Conservation (phyloP, 176 grass and related monocot genomes). For the Aegilops bicornis region DNA sequence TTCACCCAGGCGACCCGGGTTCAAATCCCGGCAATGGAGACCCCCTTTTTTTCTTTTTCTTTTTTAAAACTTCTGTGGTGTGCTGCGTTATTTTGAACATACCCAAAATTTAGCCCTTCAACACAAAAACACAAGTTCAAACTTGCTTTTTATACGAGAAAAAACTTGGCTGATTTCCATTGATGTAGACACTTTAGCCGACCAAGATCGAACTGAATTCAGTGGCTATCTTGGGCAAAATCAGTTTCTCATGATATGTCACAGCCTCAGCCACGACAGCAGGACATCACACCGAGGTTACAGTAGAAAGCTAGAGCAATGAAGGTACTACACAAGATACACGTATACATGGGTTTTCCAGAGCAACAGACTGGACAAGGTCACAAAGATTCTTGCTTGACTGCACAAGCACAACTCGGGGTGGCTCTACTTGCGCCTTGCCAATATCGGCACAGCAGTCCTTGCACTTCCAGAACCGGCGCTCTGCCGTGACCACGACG, state of each 20-base stretch:
- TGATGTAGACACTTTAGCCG: too few species aligned
- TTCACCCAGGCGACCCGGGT: conserved; percentile 93
- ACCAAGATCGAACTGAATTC: too few species aligned
- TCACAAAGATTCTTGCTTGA: neutral
- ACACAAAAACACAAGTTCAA: neutral
- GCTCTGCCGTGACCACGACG: conserved; percentile 59
- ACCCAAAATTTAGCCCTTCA: neutral
- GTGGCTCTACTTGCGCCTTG: conserved; percentile 33
- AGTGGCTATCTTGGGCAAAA: too few species aligned
- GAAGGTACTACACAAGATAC: neutral
- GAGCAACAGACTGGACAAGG: neutral
- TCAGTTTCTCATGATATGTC: neutral
- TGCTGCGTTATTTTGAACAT: neutral
- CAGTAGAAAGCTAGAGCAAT: neutral
- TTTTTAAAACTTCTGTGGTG: too few species aligned
- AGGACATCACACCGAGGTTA: neutral
- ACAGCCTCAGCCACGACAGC: neutral
- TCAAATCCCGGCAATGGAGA: conserved; percentile 93
- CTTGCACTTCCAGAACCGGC: conserved; percentile 16
- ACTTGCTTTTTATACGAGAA: too few species aligned
- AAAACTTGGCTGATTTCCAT: too few species aligned
- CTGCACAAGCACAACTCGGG: neutral
- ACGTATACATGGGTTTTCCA: neutral
- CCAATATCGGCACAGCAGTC: conserved; percentile 25
- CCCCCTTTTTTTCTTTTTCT: too few species aligned